These are phyloP conservation scores for Elaeis guineensis DNA, from an alignment of 176 grass and related monocot species.

Conservation along the genomic window DNA sequence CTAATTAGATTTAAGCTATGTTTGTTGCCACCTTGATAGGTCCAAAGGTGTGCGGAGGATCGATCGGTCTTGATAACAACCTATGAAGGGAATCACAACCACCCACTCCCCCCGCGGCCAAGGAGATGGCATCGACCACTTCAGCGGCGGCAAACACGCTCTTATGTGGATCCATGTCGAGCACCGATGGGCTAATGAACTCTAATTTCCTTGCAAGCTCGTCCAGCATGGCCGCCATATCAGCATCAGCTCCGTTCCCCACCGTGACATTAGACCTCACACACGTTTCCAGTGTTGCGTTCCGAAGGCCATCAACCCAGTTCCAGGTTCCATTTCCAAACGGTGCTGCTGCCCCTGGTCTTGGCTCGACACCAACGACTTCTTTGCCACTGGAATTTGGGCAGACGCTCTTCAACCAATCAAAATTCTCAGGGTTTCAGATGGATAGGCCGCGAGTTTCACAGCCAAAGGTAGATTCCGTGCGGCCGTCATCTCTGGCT, in stretches of 20 bases:
- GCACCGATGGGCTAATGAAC: conserved; percentile 44
- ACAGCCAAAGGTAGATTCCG: conserved; percentile 23
- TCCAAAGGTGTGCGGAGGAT: conserved; percentile 90
- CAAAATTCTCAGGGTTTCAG: conserved; percentile 64
- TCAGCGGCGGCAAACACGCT: conserved; percentile 71
- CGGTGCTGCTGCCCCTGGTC: background rate
- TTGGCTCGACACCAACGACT: conserved; percentile 8
- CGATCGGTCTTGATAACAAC: conserved; percentile 80
- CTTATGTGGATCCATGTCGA: conserved; percentile 74
- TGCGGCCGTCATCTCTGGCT: background rate
- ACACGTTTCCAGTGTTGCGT: conserved; percentile 34
- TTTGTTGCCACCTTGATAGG: conserved; percentile 21
- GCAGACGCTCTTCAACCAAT: conserved; percentile 46
- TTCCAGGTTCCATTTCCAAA: conserved; percentile 36
- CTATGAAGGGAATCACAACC: conserved; percentile 90
- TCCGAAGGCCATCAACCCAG: conserved; percentile 24
- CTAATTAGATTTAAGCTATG: too few species aligned
- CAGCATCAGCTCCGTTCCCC: conserved; percentile 79
- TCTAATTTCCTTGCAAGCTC: conserved; percentile 68
- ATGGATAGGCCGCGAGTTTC: conserved; percentile 28
- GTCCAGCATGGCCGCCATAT: conserved; percentile 77
- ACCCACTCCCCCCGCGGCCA: conserved; percentile 83
- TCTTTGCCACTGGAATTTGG: conserved; percentile 18
- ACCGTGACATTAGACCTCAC: conserved; percentile 94
- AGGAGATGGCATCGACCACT: conserved; percentile 94